Conservation (phyloP, 371 early-diverging fungal genomes). For the Mucor plumbeus region DNA sequence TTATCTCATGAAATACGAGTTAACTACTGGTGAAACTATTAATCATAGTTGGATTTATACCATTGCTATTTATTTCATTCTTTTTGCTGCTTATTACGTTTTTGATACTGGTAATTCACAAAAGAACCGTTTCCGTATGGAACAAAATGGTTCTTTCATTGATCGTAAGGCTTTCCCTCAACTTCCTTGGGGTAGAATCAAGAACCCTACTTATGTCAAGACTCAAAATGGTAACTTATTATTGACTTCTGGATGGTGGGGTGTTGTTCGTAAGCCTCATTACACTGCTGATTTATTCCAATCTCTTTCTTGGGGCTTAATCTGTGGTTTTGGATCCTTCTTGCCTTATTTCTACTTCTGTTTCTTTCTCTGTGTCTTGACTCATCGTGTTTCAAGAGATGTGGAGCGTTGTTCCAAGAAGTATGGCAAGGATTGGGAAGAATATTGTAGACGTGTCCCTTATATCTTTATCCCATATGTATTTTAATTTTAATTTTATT, state of each 20-base stretch:
- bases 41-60: conserved; percentile 50
- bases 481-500: conserved; percentile 37
- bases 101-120: conserved; percentile 81
- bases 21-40: conserved; percentile 46
- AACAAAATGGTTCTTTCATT: conserved; percentile 67
- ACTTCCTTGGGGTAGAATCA: conserved; percentile 67
- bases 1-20: conserved; percentile 56
- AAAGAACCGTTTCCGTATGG: conserved; percentile 88
- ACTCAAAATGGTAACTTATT: conserved; percentile 80
- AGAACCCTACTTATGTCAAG: conserved; percentile 76
- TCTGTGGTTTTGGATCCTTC: conserved; percentile 75
- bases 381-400: conserved; percentile 84
- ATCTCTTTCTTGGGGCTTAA: conserved; percentile 83
- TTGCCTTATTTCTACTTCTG: conserved; percentile 89
- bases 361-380: conserved; percentile 80
- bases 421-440: conserved; percentile 89
- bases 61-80: conserved; percentile 38
- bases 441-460: conserved; percentile 77
- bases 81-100: conserved; percentile 56
- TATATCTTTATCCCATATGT: conserved; percentile 81
- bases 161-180: conserved; percentile 68
- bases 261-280: conserved; percentile 83
- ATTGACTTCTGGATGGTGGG: conserved; percentile 89
- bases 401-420: conserved; percentile 83
- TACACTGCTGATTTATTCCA: conserved; percentile 87